Base-by-base conservation (phyloP, 495 filamentous ascomycete species). In the Talaromyces thailandensis region DNA sequence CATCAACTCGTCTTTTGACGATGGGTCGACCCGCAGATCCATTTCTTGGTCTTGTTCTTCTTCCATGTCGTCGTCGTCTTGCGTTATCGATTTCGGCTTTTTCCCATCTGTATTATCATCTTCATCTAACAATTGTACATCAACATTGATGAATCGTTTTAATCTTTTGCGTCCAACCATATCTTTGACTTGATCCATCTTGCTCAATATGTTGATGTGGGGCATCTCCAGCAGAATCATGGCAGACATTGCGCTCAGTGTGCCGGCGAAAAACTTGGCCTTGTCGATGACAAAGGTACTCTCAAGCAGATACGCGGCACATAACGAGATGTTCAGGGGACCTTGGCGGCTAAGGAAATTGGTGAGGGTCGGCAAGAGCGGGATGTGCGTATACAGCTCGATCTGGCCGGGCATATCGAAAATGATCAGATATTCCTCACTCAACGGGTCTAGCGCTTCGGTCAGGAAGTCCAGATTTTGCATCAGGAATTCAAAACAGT, bases 341-440 rank as follows among this genome's bases (percentile, higher is more conserved):
- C 92, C 91, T 28, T 85, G 79, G 35, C 87, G 83, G 31, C 88
- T 90, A 7, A 98, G 83, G 72, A 91, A 90, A 67, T 85, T 86
- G 58, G 90, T 85, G 43, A 98, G 82, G n/a, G 83, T 85, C 3
- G 94, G 94, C 25, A 98, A 77, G 67, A 98, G 87, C 12, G 94
- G 94, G 29, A 97, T 88, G 70, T 98, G 94, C 12, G 94, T 97
- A 78, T 98, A 98, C 29, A 98, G 89, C 75, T 98, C 94, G 74
- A 98, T 97, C 75, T 98, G 94, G 58, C 94, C 94, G 0, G 94
- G 94, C 89, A 97, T 96, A 74, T 98, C 94, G 79, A 98, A 91
- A 56, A 98, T 88, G 69, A 96, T 94, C 48, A 98, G 80, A 73
- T 95, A 96, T 68, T 98, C 94, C 65, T 98, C 94, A 5, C 89